These are phyloP conservation scores for Globisporangium parvum DNA, from an alignment of 352 stramenopile genomes.

Conservation along the genomic window DNA sequence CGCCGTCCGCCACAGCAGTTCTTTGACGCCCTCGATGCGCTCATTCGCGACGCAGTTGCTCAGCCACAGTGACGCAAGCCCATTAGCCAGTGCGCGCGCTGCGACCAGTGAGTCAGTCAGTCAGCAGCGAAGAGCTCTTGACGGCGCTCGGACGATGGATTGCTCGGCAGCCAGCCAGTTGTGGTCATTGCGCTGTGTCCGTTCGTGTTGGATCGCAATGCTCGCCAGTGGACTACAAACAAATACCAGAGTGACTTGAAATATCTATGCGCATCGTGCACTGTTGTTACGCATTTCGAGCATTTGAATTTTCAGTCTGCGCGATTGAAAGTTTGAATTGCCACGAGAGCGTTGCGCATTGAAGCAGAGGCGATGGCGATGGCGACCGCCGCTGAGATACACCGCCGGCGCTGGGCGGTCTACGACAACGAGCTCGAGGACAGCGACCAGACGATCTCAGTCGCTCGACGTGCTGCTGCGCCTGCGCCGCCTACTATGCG, in stretches of 20 bases:
- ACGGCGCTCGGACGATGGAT: no score
- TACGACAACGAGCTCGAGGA: conserved; percentile 56
- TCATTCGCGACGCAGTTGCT: conserved; percentile 10
- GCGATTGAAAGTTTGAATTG: not conserved
- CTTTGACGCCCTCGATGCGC: conserved; percentile 42
- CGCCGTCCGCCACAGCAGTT: conserved; percentile 59
- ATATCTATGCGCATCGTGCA: not conserved
- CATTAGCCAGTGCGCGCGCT: no score
- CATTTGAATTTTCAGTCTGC: not conserved
- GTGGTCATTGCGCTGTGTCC: not conserved
- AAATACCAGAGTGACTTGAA: not conserved
- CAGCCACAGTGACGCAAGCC: not conserved
- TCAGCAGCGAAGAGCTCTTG: no score
- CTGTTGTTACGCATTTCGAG: not conserved
- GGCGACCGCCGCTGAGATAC: conserved; percentile 4
- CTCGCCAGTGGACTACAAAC: not conserved
- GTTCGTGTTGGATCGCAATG: not conserved
- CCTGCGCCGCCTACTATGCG: not conserved
- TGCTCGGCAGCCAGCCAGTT: no score
- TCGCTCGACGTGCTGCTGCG: conserved; percentile 7
- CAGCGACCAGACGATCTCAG: conserved; percentile 64
- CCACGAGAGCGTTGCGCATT: not conserved
- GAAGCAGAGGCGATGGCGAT: conserved; percentile 1
- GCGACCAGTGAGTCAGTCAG: not conserved
- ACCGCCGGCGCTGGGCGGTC: conserved; percentile 25